These are phyloP conservation scores for Haplosporangium gracile DNA, from an alignment of 192 early-diverging fungal species.

Conservation along the genomic window DNA sequence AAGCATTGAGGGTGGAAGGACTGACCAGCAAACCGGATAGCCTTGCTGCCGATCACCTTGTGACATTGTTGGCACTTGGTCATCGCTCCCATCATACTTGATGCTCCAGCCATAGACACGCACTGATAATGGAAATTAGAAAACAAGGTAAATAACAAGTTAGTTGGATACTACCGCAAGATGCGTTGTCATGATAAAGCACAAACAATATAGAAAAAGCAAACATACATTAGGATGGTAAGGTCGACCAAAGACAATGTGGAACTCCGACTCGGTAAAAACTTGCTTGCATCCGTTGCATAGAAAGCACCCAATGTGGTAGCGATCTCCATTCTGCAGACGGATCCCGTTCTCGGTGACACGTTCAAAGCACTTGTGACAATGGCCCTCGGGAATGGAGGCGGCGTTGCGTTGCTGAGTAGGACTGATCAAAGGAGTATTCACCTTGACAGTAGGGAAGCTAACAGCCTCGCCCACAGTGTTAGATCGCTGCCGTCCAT, in stretches of 20 bases:
- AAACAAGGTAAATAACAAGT: not conserved
- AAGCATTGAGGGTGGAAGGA: conserved; percentile 61
- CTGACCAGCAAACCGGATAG: conserved; percentile 46
- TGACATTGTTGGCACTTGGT: conserved; percentile 56
- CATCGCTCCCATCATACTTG: conserved; percentile 25
- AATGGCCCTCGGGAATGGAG: conserved; percentile 33
- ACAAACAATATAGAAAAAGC: not conserved
- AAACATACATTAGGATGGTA: conserved; percentile 59
- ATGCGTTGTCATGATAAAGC: not conserved
- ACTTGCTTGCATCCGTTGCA: conserved; percentile 59
- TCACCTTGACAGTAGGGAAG: conserved; percentile 27
- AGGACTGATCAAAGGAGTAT: conserved; percentile 8
- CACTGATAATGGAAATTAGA: conserved; percentile 19
- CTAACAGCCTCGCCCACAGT: conserved; percentile 43
- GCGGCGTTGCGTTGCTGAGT: conserved; percentile 3
- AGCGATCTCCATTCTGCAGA: conserved; percentile 55
- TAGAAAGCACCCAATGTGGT: conserved; percentile 59
- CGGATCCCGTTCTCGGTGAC: conserved; percentile 56
- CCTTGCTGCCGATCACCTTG: conserved; percentile 50
- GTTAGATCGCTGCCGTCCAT: conserved; percentile 48
- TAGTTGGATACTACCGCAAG: not conserved
- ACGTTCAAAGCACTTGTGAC: conserved; percentile 57
- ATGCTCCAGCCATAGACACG: conserved; percentile 32
- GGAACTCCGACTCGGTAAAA: conserved; percentile 62
- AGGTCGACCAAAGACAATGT: conserved; percentile 51